Percentiles rank a stretch among this genome's conserved stretches.
Conservation (phyloP, 306 rosid genomes). For the Macrotyloma uniflorum region DNA sequence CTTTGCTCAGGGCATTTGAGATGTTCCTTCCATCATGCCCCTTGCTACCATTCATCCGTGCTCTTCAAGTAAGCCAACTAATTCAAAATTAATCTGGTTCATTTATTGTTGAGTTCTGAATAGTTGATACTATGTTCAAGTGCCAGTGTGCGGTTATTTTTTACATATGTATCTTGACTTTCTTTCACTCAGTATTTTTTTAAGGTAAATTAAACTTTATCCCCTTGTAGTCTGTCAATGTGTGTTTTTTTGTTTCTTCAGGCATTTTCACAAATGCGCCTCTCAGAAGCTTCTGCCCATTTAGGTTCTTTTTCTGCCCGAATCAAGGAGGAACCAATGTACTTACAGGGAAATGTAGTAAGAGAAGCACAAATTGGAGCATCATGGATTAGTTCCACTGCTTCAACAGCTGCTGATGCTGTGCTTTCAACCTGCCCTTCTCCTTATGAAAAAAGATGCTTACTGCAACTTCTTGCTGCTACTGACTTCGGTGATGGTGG, state of each 20-base stretch:
- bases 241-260: constrained; percentile 35
- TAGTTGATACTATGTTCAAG: constrained; percentile 23
- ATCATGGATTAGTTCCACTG: constrained; percentile 89
- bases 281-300: constrained; percentile 93
- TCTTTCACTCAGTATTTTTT: neutral
- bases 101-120: constrained; percentile 3
- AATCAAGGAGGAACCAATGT: constrained; percentile 79
- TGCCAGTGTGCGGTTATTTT: neutral
- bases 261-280: constrained; percentile 98
- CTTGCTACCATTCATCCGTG: constrained; percentile 86
- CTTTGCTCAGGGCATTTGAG: constrained; percentile 92
- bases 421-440: constrained; percentile 92
- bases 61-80: constrained; percentile 78
- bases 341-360: constrained; percentile 62
- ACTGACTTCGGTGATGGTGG: constrained; percentile 98
- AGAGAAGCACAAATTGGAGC: constrained; percentile 68
- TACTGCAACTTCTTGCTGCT: constrained; percentile 90
- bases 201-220: neutral
- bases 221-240: neutral
- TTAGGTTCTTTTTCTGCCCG: constrained; percentile 95
- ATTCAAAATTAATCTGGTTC: constrained; percentile 32
- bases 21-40: constrained; percentile 98
- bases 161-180: neutral
- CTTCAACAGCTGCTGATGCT: constrained; percentile 88
- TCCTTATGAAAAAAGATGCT: constrained; percentile 94